Evolutionary conservation across 2,329 filamentous ascomycete species (phyloP), one percentile per base, ranked within the genome.

Genomic region (Aspergillus unguis): DNA sequence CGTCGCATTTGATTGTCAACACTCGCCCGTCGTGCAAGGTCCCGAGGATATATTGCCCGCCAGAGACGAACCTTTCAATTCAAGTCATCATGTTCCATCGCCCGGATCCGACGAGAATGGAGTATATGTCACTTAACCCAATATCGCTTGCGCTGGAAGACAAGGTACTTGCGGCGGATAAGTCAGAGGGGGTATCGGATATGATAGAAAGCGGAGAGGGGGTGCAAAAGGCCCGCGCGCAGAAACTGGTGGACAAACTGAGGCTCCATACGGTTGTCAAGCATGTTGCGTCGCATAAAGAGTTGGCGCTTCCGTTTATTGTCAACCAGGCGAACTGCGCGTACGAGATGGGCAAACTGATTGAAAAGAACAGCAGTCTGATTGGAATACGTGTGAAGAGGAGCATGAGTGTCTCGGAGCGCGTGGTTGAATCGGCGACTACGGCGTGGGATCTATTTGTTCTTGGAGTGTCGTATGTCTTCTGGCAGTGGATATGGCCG

Each of bases 251-350:
- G 4, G 85, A 95, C 60, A 97, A 97, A 71, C 75, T 97, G 44
- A 90, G 87, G 65, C 80, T 90, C 58, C 95, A 99, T 70, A 92
- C 88, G 2, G 90, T 99, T 4, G 77, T 88, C 49, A 85, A 85
- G 59, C 88, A 88, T 65, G 75, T 83, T 2, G 83, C 86, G 2
- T 94, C 92, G 1, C 82, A 85, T 54, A 92, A 96, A 64, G 94
- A 99, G 69, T 81, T 84, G 56, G 87, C 88, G 1, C 77, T 99
- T 29, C 81, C 86, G 4, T 84, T 84, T 52, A 92, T 97, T 53
- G 82, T 96, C 60, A 90, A 92, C 62, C 92, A 97, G 73, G 87
- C 97, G 68, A 99, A 99, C 66, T 99, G 94, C 80, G 90, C 92
- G 0, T 91, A 86, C 76, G 95, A 99, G 71, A 80, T 99, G 52